These are phyloP conservation scores for Naganishia sp. DNA, from an alignment of 1,284 basidiomycete genomes.

Conservation along the genomic window DNA sequence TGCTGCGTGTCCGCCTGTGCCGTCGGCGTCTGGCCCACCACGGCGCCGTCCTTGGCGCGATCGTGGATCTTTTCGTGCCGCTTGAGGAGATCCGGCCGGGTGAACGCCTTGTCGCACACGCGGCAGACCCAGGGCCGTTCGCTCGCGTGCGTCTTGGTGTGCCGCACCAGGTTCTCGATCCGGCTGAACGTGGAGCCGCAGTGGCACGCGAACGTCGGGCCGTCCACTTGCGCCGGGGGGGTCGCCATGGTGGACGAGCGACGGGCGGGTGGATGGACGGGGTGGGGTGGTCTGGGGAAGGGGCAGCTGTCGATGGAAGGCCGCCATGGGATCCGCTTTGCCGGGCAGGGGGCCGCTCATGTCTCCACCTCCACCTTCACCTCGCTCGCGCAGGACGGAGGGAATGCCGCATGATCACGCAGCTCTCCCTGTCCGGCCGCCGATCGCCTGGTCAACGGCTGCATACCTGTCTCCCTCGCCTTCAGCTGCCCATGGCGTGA, in stretches of 20 bases:
- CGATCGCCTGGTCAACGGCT: too few species aligned
- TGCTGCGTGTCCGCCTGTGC: not conserved
- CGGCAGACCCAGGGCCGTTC: slow-evolving; percentile 19
- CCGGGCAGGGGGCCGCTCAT: not conserved
- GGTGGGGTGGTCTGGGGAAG: too few species aligned
- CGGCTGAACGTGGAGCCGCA: slow-evolving; percentile 24
- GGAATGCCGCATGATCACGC: not conserved
- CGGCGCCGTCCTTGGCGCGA: not conserved
- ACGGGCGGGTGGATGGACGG: not conserved
- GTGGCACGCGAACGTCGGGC: slow-evolving; percentile 14
- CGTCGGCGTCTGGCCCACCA: not conserved
- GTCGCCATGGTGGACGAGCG: slow-evolving; percentile 1
- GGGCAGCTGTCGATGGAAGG: too few species aligned
- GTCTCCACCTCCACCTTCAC: not conserved
- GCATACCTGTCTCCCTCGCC: too few species aligned
- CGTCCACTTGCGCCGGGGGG: slow-evolving; percentile 17
- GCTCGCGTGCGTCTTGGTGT: slow-evolving; percentile 24
- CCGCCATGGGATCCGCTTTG: too few species aligned
- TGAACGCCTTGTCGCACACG: slow-evolving; percentile 25
- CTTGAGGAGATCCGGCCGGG: slow-evolving; percentile 23
- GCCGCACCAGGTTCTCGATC: slow-evolving; percentile 25
- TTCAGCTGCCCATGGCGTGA: too few species aligned
- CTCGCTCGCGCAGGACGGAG: not conserved
- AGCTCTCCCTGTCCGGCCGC: too few species aligned
- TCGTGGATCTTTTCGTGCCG: slow-evolving; percentile 28